A percentile compares a stretch with the other conserved stretches of the same genome.
Evolutionary conservation across 2,329 filamentous ascomycete genomes (phyloP).

Genomic region (Didymella exigua): DNA sequence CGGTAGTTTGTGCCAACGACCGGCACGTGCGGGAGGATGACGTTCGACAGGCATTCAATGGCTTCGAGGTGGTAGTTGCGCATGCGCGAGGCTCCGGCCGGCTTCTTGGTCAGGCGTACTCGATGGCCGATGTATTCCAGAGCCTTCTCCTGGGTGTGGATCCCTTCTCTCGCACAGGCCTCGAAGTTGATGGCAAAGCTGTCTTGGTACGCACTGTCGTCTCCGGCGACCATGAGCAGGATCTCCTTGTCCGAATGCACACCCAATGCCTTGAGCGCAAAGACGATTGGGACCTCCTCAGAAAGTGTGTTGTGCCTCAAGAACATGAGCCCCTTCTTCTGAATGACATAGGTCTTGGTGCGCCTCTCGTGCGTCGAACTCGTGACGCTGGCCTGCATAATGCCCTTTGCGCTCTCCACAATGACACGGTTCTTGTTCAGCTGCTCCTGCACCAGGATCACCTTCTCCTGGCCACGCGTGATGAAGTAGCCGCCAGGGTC

Average conservation of each 20-base stretch:
- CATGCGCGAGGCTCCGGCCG: slow-evolving; percentile 58
- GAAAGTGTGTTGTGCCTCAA: slow-evolving; percentile 91
- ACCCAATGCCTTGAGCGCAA: slow-evolving; percentile 90
- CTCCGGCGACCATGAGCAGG: slow-evolving; percentile 84
- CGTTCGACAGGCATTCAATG: slow-evolving; percentile 86
- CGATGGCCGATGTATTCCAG: slow-evolving; percentile 87
- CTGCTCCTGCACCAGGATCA: slow-evolving; percentile 97
- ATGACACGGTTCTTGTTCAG: slow-evolving; percentile 99
- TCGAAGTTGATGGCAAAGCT: slow-evolving; percentile 96
- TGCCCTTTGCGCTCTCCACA: slow-evolving; percentile 92
- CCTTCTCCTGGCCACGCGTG: slow-evolving; percentile 96
- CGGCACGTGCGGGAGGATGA: slow-evolving; percentile 93
- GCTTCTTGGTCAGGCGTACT: slow-evolving; percentile 75
- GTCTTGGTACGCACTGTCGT: slow-evolving; percentile 88
- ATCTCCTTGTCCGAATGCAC: slow-evolving; percentile 96
- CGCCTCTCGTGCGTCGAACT: slow-evolving; percentile 96
- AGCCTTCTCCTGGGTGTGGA: slow-evolving; percentile 94
- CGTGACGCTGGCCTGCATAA: slow-evolving; percentile 91
- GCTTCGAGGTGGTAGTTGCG: slow-evolving; percentile 90
- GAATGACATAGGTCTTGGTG: slow-evolving; percentile 92
- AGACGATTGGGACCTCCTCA: slow-evolving; percentile 93
- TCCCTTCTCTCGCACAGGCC: slow-evolving; percentile 79
- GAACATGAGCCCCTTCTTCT: slow-evolving; percentile 91
- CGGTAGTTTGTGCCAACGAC: slow-evolving; percentile 92
- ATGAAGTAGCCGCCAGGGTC: slow-evolving; percentile 98